Evolutionary conservation across 257 asterid species (phyloP), one percentile per base, ranked within the genome.

Genomic region (Coffea eugenioides): DNA sequence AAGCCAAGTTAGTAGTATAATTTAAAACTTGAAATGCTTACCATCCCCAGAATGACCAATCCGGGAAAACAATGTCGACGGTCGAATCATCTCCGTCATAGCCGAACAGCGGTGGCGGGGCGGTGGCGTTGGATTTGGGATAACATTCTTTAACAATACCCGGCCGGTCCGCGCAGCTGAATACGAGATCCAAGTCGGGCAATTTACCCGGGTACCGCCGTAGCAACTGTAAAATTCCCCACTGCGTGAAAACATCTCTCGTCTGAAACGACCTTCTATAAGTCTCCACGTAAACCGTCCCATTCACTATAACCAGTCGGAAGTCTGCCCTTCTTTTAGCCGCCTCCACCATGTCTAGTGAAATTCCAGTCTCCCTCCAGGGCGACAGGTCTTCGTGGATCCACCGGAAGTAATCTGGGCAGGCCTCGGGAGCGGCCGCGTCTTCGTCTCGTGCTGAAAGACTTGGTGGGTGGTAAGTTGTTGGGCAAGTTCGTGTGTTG

Each of bases 21-120:
- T 39, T 39, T 39, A 39, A 39, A 39, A 39, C 43, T 39, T 2
- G 43, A 39, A 39, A 39, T 39, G 43, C 48, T 2, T 87, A 87
- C 90, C 90, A 87, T 75, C 90, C 90, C 90, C 90, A 87, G 73
- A 87, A 87, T 5, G 90, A 84, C 88, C 88, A 84, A 36, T 87
- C 88, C 8, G 88, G 88, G 71, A 87, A 84, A 45, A 73, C 90
- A 80, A 87, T 84, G 72, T 87, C 90, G 67, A 82, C 80, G 49
- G 83, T 80, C 4, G 71, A 13, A 64, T 84, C 80, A 75, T 78
- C 69, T 34, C 86, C 83, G 43, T 83, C 82, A 45, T 79, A 85
- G 2, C 83, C 74, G 74, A 85, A 85, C 74, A 81, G 25, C 5
- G 88, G 84, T 13, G 88, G 88, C 3, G 88, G 85, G 41, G 80